Evolutionary conservation across 2,329 filamentous ascomycete genomes (phyloP).

Genomic region (Ceratocystis variospora): DNA sequence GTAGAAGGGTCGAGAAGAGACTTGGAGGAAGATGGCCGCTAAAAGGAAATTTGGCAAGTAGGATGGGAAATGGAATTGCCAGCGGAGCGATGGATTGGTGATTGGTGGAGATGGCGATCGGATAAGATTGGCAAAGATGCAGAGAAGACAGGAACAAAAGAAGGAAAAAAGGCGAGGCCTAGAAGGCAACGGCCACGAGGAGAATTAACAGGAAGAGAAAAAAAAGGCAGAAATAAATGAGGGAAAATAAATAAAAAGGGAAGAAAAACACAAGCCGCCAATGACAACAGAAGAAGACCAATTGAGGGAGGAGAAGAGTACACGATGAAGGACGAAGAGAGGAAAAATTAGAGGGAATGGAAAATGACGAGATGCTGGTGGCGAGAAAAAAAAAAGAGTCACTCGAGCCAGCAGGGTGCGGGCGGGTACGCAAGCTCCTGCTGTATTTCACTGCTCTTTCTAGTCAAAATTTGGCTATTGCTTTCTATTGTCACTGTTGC

Average conservation of each 20-base stretch:
- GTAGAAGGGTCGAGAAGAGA: neutral
- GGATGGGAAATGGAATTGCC: neutral
- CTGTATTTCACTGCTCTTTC: neutral
- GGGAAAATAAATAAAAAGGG: conserved; percentile 1
- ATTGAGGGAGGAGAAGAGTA: neutral
- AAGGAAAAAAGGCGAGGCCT: neutral
- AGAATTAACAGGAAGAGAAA: neutral
- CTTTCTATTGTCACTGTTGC: too few species aligned
- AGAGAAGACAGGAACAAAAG: neutral
- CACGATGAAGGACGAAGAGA: neutral
- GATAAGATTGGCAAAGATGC: neutral
- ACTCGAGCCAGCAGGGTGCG: neutral
- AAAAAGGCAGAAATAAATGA: neutral
- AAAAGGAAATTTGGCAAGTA: conserved; percentile 1
- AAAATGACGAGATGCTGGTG: neutral
- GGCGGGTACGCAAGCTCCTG: neutral
- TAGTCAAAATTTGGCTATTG: neutral
- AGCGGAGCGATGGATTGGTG: neutral
- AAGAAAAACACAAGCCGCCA: neutral
- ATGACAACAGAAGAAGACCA: neutral
- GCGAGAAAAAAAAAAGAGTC: neutral
- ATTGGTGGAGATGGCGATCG: conserved; percentile 1
- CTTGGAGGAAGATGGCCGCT: neutral
- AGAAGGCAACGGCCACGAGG: neutral
- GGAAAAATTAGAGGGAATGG: neutral